phyloP scores from a whole-genome alignment of 2,329 filamentous ascomycete species.

The Neopestalotiopsis clavispora region DNA sequence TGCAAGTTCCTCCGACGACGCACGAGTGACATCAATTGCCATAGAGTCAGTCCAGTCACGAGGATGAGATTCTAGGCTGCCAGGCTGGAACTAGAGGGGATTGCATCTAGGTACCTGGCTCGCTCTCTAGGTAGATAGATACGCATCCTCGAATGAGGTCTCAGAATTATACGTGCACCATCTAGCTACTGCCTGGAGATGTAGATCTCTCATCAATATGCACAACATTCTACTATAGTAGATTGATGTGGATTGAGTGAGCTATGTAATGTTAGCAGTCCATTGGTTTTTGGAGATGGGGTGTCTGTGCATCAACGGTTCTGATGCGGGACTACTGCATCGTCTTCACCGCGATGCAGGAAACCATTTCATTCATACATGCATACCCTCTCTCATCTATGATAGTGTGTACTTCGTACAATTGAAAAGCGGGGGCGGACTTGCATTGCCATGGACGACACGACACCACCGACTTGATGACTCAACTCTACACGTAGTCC shows the following conservation, averaged over 20 bases:
- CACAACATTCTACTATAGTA: neutral
- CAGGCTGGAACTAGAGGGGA: neutral
- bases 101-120: neutral
- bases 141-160: neutral
- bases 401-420: too few relatives aligned
- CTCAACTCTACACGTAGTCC: neutral
- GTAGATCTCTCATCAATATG: neutral
- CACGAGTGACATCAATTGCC: slow-evolving; percentile 13
- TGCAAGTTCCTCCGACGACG: neutral
- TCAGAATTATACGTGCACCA: neutral
- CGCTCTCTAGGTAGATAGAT: too few relatives aligned
- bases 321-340: slow-evolving; percentile 6
- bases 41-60: slow-evolving; percentile 11
- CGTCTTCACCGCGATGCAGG: neutral
- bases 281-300: neutral
- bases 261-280: neutral
- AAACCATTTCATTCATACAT: neutral
- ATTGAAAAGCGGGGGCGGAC: neutral
- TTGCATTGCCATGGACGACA: slow-evolving; percentile 2
- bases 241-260: neutral
- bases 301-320: neutral
- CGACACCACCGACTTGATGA: neutral
- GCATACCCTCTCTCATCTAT: neutral
- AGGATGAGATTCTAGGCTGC: slow-evolving; percentile 13
- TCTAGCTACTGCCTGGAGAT: neutral